These are phyloP conservation scores for Syzygium oleosum DNA, from an alignment of 345 rosid genomes.

Conservation along the genomic window DNA sequence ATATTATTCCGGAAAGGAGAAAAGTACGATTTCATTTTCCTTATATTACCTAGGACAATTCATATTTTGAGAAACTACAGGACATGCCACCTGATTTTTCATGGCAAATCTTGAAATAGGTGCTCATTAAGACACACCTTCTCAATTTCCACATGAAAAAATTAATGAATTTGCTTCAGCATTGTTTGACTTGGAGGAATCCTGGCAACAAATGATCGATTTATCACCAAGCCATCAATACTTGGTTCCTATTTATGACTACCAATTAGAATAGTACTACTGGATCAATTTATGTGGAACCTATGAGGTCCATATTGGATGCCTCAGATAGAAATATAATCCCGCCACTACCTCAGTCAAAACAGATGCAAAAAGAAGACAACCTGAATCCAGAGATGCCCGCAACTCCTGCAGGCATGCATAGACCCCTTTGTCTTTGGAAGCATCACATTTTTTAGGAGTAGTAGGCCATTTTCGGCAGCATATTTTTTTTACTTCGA, in stretches of 20 bases:
- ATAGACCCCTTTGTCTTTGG: conserved; percentile 70
- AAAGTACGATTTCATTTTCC: background rate
- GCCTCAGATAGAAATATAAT: background rate
- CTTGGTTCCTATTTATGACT: background rate
- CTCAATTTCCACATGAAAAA: conserved; percentile 1
- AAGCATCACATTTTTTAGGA: conserved; percentile 53
- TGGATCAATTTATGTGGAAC: background rate
- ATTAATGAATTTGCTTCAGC: background rate
- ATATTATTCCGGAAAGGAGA: background rate
- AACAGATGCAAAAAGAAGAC: background rate
- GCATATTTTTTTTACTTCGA: conserved; percentile 52
- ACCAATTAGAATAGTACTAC: background rate
- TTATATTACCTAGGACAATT: background rate
- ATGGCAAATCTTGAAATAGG: background rate
- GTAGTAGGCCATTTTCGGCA: conserved; percentile 51
- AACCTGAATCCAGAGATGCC: conserved; percentile 74
- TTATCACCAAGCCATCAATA: background rate
- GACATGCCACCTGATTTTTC: background rate
- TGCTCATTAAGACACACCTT: background rate
- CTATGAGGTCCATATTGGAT: background rate
- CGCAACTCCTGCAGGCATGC: conserved; percentile 61
- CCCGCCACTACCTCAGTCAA: background rate
- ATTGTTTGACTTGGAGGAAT: background rate
- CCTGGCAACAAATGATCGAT: background rate
- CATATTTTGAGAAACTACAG: background rate